phyloP scores from a whole-genome alignment of 495 filamentous ascomycete species.

The Entonaema liquescens region DNA sequence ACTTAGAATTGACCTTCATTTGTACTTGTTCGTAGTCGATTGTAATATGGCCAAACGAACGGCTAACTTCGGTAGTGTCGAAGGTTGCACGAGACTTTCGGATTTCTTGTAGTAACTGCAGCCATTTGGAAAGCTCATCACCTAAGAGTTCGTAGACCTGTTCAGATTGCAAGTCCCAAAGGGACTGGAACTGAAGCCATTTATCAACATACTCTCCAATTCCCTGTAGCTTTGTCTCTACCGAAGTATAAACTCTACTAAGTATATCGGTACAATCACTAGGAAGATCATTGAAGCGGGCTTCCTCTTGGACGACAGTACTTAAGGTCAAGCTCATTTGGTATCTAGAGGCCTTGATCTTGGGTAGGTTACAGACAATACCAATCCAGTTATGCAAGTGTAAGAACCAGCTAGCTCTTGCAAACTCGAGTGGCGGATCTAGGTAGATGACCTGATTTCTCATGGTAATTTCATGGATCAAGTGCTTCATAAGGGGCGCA shows the following conservation, averaged over 20 bases:
- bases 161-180: conserved; percentile 97
- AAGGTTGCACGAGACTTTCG: conserved; percentile 92
- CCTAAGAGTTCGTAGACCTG: conserved; percentile 90
- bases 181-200: conserved; percentile 97
- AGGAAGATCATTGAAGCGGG: conserved; percentile 87
- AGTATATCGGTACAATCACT: conserved; percentile 79
- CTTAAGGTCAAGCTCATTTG: conserved; percentile 78
- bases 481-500: conserved; percentile 68
- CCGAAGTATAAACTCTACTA: conserved; percentile 75
- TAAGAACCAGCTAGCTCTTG: conserved; percentile 90
- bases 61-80: conserved; percentile 91
- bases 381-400: conserved; percentile 94
- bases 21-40: conserved; percentile 99
- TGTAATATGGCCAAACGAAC: conserved; percentile 88
- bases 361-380: conserved; percentile 87
- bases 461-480: conserved; percentile 93
- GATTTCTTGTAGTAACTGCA: conserved; percentile 94
- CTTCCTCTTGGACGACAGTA: conserved; percentile 68
- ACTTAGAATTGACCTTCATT: conserved; percentile 96
- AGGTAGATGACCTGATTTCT: conserved; percentile 95
- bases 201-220: conserved; percentile 89
- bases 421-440: conserved; percentile 90
- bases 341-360: conserved; percentile 93
- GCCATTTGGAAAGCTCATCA: conserved; percentile 91
- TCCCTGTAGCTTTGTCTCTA: conserved; percentile 79